Conservation (phyloP, 1,284 basidiomycete species). For the Ustilago tritici region DNA sequence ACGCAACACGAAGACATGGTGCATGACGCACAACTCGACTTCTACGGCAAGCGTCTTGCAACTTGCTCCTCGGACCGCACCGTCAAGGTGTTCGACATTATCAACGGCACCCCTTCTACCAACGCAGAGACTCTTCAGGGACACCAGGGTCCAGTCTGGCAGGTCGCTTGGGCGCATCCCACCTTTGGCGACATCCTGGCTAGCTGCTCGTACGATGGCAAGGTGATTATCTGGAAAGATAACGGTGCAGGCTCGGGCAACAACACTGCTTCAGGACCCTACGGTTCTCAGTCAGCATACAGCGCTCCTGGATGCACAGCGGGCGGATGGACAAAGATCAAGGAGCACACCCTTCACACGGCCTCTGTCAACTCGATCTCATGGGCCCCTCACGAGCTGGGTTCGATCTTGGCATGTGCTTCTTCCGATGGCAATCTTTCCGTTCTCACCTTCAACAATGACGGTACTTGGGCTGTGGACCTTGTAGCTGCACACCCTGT, state of each 20-base stretch:
- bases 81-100: slow-evolving; percentile 93
- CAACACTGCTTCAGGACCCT: slow-evolving; percentile 71
- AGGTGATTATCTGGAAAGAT: slow-evolving; percentile 98
- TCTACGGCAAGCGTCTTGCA: slow-evolving; percentile 94
- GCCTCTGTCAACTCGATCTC: slow-evolving; percentile 95
- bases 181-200: slow-evolving; percentile 89
- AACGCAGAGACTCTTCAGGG: slow-evolving; percentile 70
- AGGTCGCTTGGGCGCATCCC: slow-evolving; percentile 99
- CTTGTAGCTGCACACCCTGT: slow-evolving; percentile 96
- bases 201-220: slow-evolving; percentile 96
- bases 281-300: slow-evolving; percentile 49
- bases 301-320: slow-evolving; percentile 40
- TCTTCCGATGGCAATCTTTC: slow-evolving; percentile 98
- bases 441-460: slow-evolving; percentile 96
- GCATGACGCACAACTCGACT: slow-evolving; percentile 97
- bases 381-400: slow-evolving; percentile 97
- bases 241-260: slow-evolving; percentile 72
- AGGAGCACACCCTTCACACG: slow-evolving; percentile 93
- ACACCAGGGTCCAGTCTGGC: slow-evolving; percentile 97
- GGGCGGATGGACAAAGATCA: slow-evolving; percentile 87
- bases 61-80: slow-evolving; percentile 97
- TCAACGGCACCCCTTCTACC: slow-evolving; percentile 81
- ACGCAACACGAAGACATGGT: slow-evolving; percentile 69
- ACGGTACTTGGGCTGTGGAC: slow-evolving; percentile 94
- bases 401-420: slow-evolving; percentile 94